Conservation (phyloP, 2,329 filamentous ascomycete species). For the Colletotrichum lini region DNA sequence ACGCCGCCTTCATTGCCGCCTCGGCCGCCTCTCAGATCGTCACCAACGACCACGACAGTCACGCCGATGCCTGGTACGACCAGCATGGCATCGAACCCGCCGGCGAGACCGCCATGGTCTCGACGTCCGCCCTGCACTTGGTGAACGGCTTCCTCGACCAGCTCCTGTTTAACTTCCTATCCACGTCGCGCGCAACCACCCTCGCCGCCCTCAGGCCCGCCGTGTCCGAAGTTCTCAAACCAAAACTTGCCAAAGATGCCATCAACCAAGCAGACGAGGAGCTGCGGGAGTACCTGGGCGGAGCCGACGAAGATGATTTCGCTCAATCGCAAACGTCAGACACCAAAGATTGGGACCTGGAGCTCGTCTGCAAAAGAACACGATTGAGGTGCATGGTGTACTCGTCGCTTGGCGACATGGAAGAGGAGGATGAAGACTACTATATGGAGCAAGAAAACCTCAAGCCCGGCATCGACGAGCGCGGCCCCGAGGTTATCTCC, state of each 20-base stretch:
- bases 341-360: slow-evolving; percentile 84
- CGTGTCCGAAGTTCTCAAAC: slow-evolving; percentile 88
- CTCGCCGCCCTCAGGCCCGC: slow-evolving; percentile 83
- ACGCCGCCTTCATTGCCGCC: slow-evolving; percentile 88
- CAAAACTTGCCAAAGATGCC: slow-evolving; percentile 88
- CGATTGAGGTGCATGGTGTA: slow-evolving; percentile 98
- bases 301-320: slow-evolving; percentile 81
- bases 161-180: slow-evolving; percentile 91
- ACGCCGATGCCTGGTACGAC: slow-evolving; percentile 78
- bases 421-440: slow-evolving; percentile 96
- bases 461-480: slow-evolving; percentile 69
- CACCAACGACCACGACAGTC: slow-evolving; percentile 86
- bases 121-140: slow-evolving; percentile 79
- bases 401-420: slow-evolving; percentile 94
- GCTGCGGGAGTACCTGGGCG: slow-evolving; percentile 88
- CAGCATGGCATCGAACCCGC: slow-evolving; percentile 76
- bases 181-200: slow-evolving; percentile 82
- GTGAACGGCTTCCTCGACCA: slow-evolving; percentile 96
- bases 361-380: slow-evolving; percentile 93
- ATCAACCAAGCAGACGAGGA: slow-evolving; percentile 89
- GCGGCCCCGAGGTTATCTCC: slow-evolving; percentile 79
- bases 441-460: slow-evolving; percentile 87
- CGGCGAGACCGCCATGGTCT: slow-evolving; percentile 79
- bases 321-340: slow-evolving; percentile 67
- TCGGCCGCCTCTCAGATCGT: slow-evolving; percentile 93